Percentiles rank a stretch among this genome's conserved stretches.
These are phyloP conservation scores for Mycosphaerella sp. DNA, from an alignment of 2,329 filamentous ascomycete genomes.

Conservation along the genomic window DNA sequence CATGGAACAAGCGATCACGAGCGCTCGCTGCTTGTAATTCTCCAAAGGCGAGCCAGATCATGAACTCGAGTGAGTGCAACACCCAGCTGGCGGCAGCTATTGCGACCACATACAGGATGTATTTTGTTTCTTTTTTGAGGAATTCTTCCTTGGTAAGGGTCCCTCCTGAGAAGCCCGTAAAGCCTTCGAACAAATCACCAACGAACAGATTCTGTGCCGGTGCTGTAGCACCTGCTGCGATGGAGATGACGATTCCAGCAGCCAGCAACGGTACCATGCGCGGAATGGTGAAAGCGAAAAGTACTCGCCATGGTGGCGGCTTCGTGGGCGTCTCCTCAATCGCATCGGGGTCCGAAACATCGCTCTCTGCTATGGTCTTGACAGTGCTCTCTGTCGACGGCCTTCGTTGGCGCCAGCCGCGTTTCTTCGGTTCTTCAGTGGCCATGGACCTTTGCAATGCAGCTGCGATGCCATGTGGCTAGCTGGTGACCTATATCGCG, in stretches of 20 bases:
- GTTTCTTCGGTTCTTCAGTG: constrained; percentile 8
- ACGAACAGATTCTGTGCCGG: constrained; percentile 64
- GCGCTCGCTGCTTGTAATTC: constrained; percentile 69
- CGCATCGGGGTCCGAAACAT: constrained; percentile 17
- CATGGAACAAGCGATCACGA: constrained; percentile 59
- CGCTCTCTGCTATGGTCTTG: constrained; percentile 8
- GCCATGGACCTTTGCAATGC: constrained; percentile 14
- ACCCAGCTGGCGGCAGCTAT: constrained; percentile 63
- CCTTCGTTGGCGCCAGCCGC: constrained; percentile 18
- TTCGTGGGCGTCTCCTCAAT: constrained; percentile 17
- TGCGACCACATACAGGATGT: constrained; percentile 56
- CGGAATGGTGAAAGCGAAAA: constrained; percentile 68
- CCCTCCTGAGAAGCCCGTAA: constrained; percentile 60
- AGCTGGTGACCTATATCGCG: neutral
- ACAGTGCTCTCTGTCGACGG: constrained; percentile 15
- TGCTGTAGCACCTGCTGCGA: constrained; percentile 56
- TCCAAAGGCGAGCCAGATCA: constrained; percentile 69
- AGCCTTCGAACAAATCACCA: constrained; percentile 66
- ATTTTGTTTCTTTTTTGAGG: constrained; percentile 51
- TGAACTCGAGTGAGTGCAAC: constrained; percentile 60
- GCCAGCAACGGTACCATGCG: constrained; percentile 52
- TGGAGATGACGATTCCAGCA: constrained; percentile 51
- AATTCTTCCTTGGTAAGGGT: constrained; percentile 47
- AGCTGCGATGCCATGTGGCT: constrained; percentile 8
- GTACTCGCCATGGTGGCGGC: constrained; percentile 43